Base-by-base conservation (phyloP, 352 stramenopile species). In the Globisporangium spinosum region DNA sequence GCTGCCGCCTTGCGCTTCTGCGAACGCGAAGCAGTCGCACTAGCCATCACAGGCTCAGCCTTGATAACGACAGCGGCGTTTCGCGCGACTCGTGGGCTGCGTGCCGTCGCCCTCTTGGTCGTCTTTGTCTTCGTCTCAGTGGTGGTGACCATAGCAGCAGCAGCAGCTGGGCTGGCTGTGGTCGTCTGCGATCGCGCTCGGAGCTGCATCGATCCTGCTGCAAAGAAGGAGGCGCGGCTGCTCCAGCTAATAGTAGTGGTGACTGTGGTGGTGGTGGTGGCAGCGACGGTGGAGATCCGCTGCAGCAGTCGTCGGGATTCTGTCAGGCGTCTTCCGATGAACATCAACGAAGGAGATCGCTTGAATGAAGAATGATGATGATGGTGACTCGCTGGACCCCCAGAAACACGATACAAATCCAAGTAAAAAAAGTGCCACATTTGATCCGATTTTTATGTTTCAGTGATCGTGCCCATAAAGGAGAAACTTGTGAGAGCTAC, bases 51-150 rank as follows among this genome's bases (percentile, higher is more conserved):
- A 12, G 27, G 8, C 32, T 61, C 56, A 1, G 9, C 22, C 27
- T 60, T 60, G 2, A 60, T 7, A 43, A 2, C 17, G 55, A 45
- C 17, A 27, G n/a, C 47, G 17, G 27, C 17, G 27, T 43, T 20
- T 2, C 17, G 55, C 29, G 38, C 22, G 3, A 20, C 20, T 10
- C 56, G 27, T 61, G 20, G 20, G 25, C 29, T 61, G 29, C 29
- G 56, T 22, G 27, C 20, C 12, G 23, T 58, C n/a, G 23, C 23
- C 47, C 47, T 32, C 78, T 59, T n/a, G 56, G 43, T 9, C 67
- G 56, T 62, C 56, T 32, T 62, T 34, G 25, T 47, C 58, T 17
- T 25, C 1, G 25, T 12, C 25, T 15, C 35, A 40, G 34, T 54
- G 23, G 29, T 43, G 38, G 61, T 72, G 12, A 56, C 22, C 12